A percentile compares a stretch with the other conserved stretches of the same genome.
phyloP scores from a whole-genome alignment of 208 protist species.

The Novymonas esmeraldas region DNA sequence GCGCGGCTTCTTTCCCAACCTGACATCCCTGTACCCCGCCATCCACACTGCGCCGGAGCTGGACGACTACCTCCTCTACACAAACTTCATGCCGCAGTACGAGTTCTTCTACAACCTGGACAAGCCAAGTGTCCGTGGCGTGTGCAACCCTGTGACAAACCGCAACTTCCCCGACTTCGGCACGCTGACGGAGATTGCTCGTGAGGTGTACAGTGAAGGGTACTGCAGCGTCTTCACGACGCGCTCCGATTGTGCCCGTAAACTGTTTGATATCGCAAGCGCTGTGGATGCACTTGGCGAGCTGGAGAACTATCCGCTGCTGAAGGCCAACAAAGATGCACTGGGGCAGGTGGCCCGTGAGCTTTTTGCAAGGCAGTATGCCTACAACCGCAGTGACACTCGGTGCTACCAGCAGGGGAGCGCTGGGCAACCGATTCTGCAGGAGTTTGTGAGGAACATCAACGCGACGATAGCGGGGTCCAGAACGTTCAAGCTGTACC shows the following conservation, averaged over 20 bases:
- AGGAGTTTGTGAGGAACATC: constrained; percentile 46
- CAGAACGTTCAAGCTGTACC: constrained; percentile 45
- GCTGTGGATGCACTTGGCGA: constrained; percentile 11
- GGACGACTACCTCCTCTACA: constrained; percentile 26
- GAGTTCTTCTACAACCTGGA: constrained; percentile 19
- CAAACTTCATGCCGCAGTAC: constrained; percentile 13
- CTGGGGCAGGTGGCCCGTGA: constrained; percentile 7
- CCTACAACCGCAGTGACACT: constrained; percentile 24
- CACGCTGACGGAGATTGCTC: constrained; percentile 18
- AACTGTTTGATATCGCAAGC: constrained; percentile 25
- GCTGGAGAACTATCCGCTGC: constrained; percentile 16
- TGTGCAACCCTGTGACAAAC: constrained; percentile 19
- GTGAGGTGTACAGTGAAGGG: constrained; percentile 21
- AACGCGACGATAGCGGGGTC: constrained; percentile 9
- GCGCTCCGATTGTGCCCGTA: constrained; percentile 18
- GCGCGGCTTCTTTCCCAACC: constrained; percentile 35
- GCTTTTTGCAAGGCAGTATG: constrained; percentile 12
- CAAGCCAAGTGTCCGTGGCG: neutral
- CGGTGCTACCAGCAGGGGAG: constrained; percentile 23
- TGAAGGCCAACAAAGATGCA: constrained; percentile 6
- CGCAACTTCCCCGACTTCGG: constrained; percentile 17
- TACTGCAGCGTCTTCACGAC: constrained; percentile 17
- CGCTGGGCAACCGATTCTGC: constrained; percentile 21
- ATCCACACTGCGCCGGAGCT: constrained; percentile 25
- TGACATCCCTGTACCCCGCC: constrained; percentile 26